Evolutionary conservation across 768 basidiomycete species (phyloP).

Genomic region (Mycena epipterygia): DNA sequence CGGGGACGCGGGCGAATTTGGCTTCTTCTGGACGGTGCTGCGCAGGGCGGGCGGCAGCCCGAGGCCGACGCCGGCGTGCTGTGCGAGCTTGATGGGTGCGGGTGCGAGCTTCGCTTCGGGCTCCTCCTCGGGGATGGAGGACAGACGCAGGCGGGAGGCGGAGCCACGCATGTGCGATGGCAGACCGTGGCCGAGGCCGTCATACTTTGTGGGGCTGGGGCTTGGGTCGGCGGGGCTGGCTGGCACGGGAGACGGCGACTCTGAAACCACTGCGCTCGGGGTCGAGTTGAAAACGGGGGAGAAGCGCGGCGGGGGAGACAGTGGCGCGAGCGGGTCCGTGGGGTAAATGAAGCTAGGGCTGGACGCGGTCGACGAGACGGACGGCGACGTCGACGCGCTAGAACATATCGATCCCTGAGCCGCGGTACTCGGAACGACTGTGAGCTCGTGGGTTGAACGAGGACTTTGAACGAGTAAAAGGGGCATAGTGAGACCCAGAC

Average conservation of each 20-base stretch:
- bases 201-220: not conserved
- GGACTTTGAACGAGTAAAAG: not conserved
- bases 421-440: conserved; percentile 2
- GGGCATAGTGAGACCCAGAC: conserved; percentile 22
- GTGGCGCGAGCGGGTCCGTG: not conserved
- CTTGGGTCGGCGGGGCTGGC: not conserved
- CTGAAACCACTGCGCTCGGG: not conserved
- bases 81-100: not conserved
- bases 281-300: not conserved
- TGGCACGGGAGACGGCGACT: not conserved
- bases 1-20: not conserved
- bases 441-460: conserved; percentile 12
- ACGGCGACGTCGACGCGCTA: not conserved
- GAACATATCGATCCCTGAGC: conserved; percentile 8
- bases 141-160: not conserved
- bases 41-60: conserved; percentile 8
- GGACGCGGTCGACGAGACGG: not conserved
- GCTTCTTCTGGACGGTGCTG: not conserved
- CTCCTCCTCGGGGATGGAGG: conserved; percentile 23
- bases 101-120: not conserved
- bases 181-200: conserved; percentile 6
- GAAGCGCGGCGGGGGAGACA: not conserved
- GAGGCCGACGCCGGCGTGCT: conserved; percentile 11
- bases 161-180: conserved; percentile 14
- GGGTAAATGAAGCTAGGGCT: not conserved